These are phyloP conservation scores for Xylaria intraflava DNA, from an alignment of 495 filamentous ascomycete species.

Conservation along the genomic window DNA sequence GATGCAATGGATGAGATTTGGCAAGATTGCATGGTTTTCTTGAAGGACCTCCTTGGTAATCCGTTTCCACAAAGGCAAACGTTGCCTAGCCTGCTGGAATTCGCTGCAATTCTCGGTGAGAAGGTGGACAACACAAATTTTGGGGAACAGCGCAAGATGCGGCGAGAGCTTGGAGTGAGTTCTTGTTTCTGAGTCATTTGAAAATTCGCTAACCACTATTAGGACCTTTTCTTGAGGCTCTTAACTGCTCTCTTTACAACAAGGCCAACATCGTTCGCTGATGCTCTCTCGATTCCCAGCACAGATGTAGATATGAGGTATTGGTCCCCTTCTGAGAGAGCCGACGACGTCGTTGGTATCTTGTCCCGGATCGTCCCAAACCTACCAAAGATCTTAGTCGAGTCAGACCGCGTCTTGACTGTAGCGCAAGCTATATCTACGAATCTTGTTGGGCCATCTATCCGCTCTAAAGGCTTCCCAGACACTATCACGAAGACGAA, in stretches of 20 bases:
- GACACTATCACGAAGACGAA: constrained; percentile 69
- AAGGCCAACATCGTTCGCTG: constrained; percentile 59
- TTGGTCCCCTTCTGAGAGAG: constrained; percentile 30
- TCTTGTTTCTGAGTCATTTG: background rate
- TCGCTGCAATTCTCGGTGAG: constrained; percentile 79
- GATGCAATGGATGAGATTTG: constrained; percentile 99
- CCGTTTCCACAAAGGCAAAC: constrained; percentile 92
- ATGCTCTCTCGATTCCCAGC: constrained; percentile 26
- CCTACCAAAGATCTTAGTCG: constrained; percentile 77
- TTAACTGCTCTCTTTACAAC: constrained; percentile 89
- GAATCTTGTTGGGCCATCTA: constrained; percentile 72
- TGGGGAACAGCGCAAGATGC: constrained; percentile 90
- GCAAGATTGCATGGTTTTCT: constrained; percentile 86
- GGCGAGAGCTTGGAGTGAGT: constrained; percentile 82
- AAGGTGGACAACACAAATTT: constrained; percentile 98
- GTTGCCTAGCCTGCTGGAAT: constrained; percentile 78
- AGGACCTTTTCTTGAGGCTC: constrained; percentile 86
- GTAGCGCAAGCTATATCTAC: constrained; percentile 74
- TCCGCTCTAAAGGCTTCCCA: constrained; percentile 82
- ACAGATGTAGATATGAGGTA: constrained; percentile 14
- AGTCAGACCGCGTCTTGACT: constrained; percentile 72
- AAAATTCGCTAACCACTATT: constrained; percentile 23
- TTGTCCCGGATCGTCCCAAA: constrained; percentile 72
- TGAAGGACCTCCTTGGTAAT: constrained; percentile 84
- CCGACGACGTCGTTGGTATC: constrained; percentile 76